phyloP scores from a whole-genome alignment of 345 rosid genomes.

The Gossypium rotundifolium region DNA sequence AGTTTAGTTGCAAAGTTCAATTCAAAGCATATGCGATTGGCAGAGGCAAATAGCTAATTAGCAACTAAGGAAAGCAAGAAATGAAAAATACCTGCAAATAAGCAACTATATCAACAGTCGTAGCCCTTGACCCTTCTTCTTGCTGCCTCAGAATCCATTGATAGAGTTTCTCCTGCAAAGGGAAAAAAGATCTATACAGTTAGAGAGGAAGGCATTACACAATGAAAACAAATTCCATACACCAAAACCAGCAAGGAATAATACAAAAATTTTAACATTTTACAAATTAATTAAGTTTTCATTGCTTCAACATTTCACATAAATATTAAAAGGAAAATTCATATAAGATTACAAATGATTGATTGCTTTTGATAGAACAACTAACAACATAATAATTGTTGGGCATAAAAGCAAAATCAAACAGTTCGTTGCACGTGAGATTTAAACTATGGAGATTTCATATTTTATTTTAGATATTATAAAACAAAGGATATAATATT shows the following conservation, averaged over 20 bases:
- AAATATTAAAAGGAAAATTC: not conserved
- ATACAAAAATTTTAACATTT: not conserved
- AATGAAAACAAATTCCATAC: not conserved
- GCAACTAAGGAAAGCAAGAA: not conserved
- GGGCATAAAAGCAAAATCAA: not conserved
- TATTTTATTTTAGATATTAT: not conserved
- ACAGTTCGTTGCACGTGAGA: not conserved
- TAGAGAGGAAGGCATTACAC: not conserved
- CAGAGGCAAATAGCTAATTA: not conserved
- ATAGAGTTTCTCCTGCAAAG: constrained; percentile 56
- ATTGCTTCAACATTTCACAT: not conserved
- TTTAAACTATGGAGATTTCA: not conserved
- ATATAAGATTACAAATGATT: not conserved
- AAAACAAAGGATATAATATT: not conserved
- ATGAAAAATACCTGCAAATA: not conserved
- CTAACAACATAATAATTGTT: not conserved
- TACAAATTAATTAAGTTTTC: no score
- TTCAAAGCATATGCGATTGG: not conserved
- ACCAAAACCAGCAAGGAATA: not conserved
- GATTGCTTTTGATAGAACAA: not conserved
- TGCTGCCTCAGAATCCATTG: constrained; percentile 77
- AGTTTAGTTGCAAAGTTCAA: not conserved
- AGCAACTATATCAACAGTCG: constrained; percentile 37
- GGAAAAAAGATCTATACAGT: not conserved
- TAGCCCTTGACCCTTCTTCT: constrained; percentile 62